Conservation (phyloP, 306 rosid species). For the Trifolium fragiferum region DNA sequence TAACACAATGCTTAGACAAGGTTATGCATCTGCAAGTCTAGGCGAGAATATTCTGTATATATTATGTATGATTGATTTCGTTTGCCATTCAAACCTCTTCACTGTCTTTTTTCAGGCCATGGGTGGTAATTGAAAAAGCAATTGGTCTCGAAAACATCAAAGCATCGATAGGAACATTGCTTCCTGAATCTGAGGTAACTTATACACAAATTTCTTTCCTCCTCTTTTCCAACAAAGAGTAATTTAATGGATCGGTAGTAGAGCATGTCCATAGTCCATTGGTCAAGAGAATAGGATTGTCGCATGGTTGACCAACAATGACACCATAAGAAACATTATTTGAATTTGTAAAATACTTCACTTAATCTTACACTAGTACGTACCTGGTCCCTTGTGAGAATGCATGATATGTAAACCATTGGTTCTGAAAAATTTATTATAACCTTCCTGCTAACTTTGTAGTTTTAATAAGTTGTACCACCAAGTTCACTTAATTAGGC, state of each 20-base stretch:
- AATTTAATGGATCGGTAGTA: constrained; percentile 27
- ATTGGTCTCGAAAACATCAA: constrained; percentile 42
- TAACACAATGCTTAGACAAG: constrained; percentile 11
- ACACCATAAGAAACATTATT: constrained; percentile 16
- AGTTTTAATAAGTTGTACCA: constrained; percentile 22
- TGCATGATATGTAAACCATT: background rate
- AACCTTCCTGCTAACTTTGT: background rate
- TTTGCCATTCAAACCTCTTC: constrained; percentile 27
- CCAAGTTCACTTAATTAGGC: background rate
- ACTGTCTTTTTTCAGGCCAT: constrained; percentile 69
- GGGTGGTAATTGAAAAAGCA: constrained; percentile 60
- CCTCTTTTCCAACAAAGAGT: constrained; percentile 7
- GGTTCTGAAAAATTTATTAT: constrained; percentile 19
- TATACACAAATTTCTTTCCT: background rate
- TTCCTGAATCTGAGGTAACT: constrained; percentile 58
- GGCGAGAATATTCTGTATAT: background rate
- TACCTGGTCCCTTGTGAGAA: constrained; percentile 6
- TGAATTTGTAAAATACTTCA: background rate
- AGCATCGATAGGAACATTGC: constrained; percentile 52
- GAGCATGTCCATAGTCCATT: background rate
- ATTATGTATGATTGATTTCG: background rate
- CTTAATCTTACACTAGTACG: background rate
- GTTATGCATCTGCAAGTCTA: constrained; percentile 24
- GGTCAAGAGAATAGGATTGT: background rate
- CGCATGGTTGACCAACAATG: background rate